A percentile compares a stretch with the other conserved stretches of the same genome.
Evolutionary conservation across 495 filamentous ascomycete species (phyloP).

Genomic region (Parathielavia appendiculata): DNA sequence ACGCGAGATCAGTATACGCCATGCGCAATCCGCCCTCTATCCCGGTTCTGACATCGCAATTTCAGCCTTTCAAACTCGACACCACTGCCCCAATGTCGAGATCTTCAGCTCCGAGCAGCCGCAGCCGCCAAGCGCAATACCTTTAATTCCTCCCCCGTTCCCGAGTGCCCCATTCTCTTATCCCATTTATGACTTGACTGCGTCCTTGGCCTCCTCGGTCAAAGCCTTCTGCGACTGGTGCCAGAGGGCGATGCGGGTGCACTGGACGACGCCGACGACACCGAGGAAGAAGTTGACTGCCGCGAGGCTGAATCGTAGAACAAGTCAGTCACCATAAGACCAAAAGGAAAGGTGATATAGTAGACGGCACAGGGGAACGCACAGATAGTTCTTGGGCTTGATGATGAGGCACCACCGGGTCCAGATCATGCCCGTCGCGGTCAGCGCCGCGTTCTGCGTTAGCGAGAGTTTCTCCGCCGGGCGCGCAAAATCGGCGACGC

Average conservation of each 20-base stretch:
- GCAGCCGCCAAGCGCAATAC: not conserved
- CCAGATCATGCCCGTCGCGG: conserved; percentile 91
- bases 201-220: conserved; percentile 43
- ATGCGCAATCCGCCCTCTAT: not conserved
- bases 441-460: conserved; percentile 83
- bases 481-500: conserved; percentile 84
- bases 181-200: conserved; percentile 16
- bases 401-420: conserved; percentile 98
- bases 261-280: conserved; percentile 76
- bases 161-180: not conserved
- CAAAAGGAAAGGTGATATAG: conserved; percentile 3
- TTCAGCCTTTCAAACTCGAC: not conserved
- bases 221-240: conserved; percentile 53
- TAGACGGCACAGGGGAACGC: conserved; percentile 28
- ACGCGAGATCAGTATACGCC: not conserved
- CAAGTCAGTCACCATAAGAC: conserved; percentile 7
- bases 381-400: conserved; percentile 86
- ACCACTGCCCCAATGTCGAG: not conserved
- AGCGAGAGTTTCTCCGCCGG: conserved; percentile 90
- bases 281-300: conserved; percentile 98
- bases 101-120: not conserved
- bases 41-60: not conserved
- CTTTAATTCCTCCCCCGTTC: not conserved
- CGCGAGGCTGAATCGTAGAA: conserved; percentile 58
- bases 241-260: conserved; percentile 68